Conservation (phyloP, 371 early-diverging fungal genomes). For the Haplosporangium sp. region DNA sequence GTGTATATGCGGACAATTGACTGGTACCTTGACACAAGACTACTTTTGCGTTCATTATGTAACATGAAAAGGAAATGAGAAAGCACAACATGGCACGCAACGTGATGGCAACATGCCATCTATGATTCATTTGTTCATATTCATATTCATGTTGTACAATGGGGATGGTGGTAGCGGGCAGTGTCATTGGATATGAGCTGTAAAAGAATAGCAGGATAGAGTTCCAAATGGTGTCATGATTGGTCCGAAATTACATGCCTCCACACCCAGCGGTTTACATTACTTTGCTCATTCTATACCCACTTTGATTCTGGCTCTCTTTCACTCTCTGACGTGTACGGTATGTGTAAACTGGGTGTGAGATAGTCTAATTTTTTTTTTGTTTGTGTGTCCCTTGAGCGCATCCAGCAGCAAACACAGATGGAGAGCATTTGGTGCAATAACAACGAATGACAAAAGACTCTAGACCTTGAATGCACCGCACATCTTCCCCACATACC, state of each 20-base stretch:
- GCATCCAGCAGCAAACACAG: too few relatives aligned
- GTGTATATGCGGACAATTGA: too few relatives aligned
- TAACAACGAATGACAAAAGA: too few relatives aligned
- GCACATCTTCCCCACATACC: too few relatives aligned
- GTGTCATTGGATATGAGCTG: too few relatives aligned
- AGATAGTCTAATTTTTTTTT: not conserved
- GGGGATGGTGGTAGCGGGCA: not conserved
- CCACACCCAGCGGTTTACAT: not conserved
- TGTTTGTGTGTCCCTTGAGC: not conserved
- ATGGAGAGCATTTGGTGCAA: too few relatives aligned
- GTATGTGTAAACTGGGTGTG: not conserved
- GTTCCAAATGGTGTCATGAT: conserved; percentile 3
- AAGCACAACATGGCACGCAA: not conserved
- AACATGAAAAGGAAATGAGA: too few relatives aligned
- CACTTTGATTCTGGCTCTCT: not conserved
- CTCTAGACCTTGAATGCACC: too few relatives aligned
- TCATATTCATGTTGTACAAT: not conserved
- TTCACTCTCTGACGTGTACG: not conserved
- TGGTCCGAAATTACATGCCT: conserved; percentile 5
- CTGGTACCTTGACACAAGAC: too few relatives aligned
- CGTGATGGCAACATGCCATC: conserved; percentile 9
- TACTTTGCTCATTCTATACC: too few relatives aligned
- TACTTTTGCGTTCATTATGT: too few relatives aligned
- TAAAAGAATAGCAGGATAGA: not conserved
- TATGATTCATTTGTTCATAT: not conserved